Conservation (phyloP, 306 rosid genomes). For the Leucaena leucocephala region DNA sequence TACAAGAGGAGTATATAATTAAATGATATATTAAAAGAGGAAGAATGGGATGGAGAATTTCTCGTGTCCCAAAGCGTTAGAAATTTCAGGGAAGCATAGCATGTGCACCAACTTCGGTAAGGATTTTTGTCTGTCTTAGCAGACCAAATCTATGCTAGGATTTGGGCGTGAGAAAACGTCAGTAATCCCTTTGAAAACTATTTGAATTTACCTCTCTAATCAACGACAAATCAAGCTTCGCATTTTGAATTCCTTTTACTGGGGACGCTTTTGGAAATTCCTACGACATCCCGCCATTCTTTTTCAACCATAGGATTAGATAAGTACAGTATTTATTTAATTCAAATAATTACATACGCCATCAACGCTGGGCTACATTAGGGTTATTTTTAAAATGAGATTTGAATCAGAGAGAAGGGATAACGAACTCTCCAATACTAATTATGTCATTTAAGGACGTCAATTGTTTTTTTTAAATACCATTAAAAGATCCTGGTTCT, state of each 20-base stretch:
- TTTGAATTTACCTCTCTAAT: conserved; percentile 17
- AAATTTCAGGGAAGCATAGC: conserved; percentile 59
- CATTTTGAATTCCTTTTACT: conserved; percentile 2
- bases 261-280: background rate
- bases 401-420: background rate
- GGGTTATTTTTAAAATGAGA: background rate
- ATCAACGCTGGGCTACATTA: background rate
- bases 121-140: conserved; percentile 49
- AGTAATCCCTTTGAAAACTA: conserved; percentile 51
- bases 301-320: background rate
- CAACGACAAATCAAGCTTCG: no score
- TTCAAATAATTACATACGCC: background rate
- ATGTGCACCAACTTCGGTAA: conserved; percentile 59
- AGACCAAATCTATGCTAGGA: conserved; percentile 76
- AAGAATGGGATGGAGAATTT: conserved; percentile 17
- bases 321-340: conserved; percentile 1
- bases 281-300: conserved; percentile 26
- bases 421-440: background rate
- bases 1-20: no score
- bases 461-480: no score
- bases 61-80: conserved; percentile 36
- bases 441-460: no score
- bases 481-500: no score
- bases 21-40: no score
- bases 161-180: conserved; percentile 75